Base-by-base conservation (phyloP, 768 basidiomycete species). In the Kondoa malvinella region DNA sequence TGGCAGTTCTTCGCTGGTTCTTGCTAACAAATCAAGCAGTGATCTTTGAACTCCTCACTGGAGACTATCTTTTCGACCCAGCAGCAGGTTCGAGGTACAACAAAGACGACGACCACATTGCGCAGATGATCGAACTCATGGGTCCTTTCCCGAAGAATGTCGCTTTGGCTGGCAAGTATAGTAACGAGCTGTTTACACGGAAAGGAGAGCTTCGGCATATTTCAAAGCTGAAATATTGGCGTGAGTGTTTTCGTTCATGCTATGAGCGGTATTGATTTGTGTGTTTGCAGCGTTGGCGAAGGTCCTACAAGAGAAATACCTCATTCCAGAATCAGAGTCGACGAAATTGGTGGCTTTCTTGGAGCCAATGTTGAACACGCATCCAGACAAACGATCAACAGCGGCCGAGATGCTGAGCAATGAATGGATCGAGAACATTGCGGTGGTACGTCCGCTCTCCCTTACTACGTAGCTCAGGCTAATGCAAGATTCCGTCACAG, bases 41-140 rank as follows among this genome's bases (percentile, higher is more conserved):
- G 61, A 63, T 91, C 56, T 99, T 99, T 76, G 94, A 97, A 76
- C 83, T 97, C 56, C 84, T 97, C 71, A 94, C 94, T 25, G 94
- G 95, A 26, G 94, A 97, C 77, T 99, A 97, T 78, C 83, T 99
- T 40, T 99, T 99, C 76, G 95, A 97, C 76, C 94, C 94, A 0
- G 91, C 91, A 26, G 88, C 89, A 0, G 94, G 94, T 1, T 86
- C 89, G 61, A 85, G 92, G 56, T 96, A 95, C 76, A 89, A 86
- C 79, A 97, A 97, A 77, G 90, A 94, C 77, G 91, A 92, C 76
- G 94, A 96, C 66, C 74, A 99, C 75, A 89, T 97, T 69, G 94
- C 95, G 1, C 95, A 99, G 79, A 89, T 97, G 71, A 89, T 96
- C 77, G 94, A 99, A 78, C 82, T 97, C 14, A 81, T 96, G 75